These are phyloP conservation scores for Pyronema domesticum DNA, from an alignment of 495 filamentous ascomycete species.

Conservation along the genomic window DNA sequence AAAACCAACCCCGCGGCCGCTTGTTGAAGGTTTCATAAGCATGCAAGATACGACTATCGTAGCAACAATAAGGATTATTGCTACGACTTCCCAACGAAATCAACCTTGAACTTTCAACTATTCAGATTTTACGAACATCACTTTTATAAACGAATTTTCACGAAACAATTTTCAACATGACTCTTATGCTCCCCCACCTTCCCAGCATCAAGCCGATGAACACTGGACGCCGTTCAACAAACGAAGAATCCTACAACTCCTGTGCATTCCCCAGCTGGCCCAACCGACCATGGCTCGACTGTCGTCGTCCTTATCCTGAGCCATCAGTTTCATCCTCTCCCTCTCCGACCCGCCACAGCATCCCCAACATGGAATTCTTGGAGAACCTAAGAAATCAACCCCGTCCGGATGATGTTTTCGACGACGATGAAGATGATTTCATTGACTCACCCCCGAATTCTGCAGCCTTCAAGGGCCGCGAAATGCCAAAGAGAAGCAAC, in stretches of 20 bases:
- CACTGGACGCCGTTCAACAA: no score
- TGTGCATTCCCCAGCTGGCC: constrained; percentile 8
- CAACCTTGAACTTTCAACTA: no score
- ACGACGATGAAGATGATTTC: constrained; percentile 1
- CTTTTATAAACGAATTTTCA: no score
- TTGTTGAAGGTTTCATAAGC: no score
- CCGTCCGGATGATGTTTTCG: not conserved
- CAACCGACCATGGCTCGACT: constrained; percentile 4
- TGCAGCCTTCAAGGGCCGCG: not conserved
- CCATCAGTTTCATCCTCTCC: not conserved
- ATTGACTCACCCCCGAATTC: not conserved
- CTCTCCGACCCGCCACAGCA: not conserved
- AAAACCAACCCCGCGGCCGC: no score
- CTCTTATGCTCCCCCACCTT: no score
- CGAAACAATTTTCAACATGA: no score
- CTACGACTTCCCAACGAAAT: no score
- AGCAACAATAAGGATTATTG: no score
- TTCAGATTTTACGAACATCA: no score
- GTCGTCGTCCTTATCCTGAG: not conserved
- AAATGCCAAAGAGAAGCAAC: not conserved
- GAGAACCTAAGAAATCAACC: not conserved
- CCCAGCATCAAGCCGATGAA: no score
- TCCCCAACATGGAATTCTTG: not conserved
- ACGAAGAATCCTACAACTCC: not conserved
- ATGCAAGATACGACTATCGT: no score